phyloP scores from a whole-genome alignment of 352 stramenopile species.

The Globisporangium nodosum region DNA sequence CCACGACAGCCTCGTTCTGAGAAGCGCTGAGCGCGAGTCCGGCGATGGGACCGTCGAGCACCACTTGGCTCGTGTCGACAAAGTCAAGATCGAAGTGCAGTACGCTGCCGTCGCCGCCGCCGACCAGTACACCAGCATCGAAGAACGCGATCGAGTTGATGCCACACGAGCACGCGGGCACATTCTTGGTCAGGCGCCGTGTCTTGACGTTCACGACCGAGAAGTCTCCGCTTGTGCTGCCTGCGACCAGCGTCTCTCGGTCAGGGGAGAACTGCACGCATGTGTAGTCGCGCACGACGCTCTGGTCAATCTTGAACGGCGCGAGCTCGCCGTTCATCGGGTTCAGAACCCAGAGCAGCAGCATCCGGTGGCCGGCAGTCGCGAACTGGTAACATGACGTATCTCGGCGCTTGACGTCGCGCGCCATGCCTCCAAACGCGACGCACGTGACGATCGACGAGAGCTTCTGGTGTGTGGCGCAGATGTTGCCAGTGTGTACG shows the following conservation, averaged over 20 bases:
- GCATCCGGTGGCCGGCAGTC: constrained; percentile 69
- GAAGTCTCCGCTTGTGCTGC: constrained; percentile 86
- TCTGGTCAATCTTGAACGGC: constrained; percentile 67
- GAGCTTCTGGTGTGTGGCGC: constrained; percentile 75
- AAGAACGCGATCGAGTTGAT: constrained; percentile 60
- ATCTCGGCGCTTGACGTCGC: constrained; percentile 89
- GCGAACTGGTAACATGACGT: constrained; percentile 86
- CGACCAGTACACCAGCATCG: constrained; percentile 46
- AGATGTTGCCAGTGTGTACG: constrained; percentile 83
- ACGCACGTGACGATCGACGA: constrained; percentile 48
- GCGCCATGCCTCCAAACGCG: constrained; percentile 79
- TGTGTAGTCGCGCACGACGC: constrained; percentile 78
- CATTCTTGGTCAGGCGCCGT: constrained; percentile 53
- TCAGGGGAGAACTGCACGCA: constrained; percentile 79
- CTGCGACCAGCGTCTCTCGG: constrained; percentile 73
- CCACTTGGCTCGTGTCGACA: constrained; percentile 61
- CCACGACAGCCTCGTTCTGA: constrained; percentile 66
- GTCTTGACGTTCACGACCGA: constrained; percentile 76
- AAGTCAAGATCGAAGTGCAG: constrained; percentile 71
- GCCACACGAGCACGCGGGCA: constrained; percentile 78
- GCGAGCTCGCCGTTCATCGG: constrained; percentile 74
- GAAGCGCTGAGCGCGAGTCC: constrained; percentile 50
- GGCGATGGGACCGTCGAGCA: constrained; percentile 60
- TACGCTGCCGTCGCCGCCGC: constrained; percentile 84
- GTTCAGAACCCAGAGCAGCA: constrained; percentile 86